Percentiles rank a stretch among this genome's conserved stretches.
Evolutionary conservation across 2,329 filamentous ascomycete genomes (phyloP).

Genomic region (Colletotrichum sp.): DNA sequence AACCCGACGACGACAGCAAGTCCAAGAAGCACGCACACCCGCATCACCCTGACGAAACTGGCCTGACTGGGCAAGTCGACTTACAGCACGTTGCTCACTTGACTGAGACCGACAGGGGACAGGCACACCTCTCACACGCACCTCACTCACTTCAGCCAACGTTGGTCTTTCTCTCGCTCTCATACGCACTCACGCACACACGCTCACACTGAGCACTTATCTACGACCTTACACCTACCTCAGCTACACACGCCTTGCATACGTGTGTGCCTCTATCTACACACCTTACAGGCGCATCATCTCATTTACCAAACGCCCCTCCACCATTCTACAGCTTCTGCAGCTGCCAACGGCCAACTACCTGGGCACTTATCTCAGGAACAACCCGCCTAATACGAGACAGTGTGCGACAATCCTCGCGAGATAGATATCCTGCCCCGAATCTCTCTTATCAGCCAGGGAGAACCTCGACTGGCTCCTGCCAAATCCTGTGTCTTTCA

Average conservation of each 20-base stretch:
- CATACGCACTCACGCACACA: background rate
- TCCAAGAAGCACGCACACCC: conserved; percentile 14
- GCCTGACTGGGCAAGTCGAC: conserved; percentile 20
- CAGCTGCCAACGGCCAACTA: conserved; percentile 14
- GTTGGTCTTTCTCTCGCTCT: background rate
- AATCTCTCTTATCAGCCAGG: conserved; percentile 15
- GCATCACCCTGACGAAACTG: conserved; percentile 11
- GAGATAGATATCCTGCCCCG: background rate
- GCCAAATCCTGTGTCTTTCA: background rate
- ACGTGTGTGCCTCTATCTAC: background rate
- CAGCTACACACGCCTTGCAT: background rate
- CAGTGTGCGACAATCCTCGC: conserved; percentile 1
- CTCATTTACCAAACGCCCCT: conserved; percentile 9
- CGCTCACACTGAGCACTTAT: background rate
- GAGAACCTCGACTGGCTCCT: background rate
- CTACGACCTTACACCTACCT: background rate
- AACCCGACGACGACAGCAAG: conserved; percentile 12
- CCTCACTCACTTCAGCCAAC: background rate
- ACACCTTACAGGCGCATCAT: background rate
- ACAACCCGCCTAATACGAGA: conserved; percentile 7
- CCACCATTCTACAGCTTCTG: conserved; percentile 9
- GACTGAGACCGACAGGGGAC: conserved; percentile 12
- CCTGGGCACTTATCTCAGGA: conserved; percentile 16
- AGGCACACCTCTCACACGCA: background rate
- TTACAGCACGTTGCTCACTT: conserved; percentile 9